Evolutionary conservation across 163 green algal species (phyloP), one percentile per base, ranked within the genome.

Genomic region (Coccomyxa subellipsoidea): DNA sequence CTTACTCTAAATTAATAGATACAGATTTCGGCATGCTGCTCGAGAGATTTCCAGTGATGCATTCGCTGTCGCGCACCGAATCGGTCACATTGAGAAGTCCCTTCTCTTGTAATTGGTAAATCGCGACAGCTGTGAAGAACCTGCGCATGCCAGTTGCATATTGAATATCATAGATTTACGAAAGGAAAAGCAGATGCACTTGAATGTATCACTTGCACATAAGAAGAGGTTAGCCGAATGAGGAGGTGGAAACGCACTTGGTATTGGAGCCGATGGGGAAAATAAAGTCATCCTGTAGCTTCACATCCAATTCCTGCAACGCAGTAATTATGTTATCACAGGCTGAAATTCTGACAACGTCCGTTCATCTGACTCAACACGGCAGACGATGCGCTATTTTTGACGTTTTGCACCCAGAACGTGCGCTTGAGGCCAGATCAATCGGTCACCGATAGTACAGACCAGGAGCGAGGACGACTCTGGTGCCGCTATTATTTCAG

Each of bases 21-120:
- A 12, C 12, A 29, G 47, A 29, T 18, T 66, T 12, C 18, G 18
- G 47, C 47, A 18, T 66, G 47, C 12, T 12, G 47, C 18, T 29
- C 18, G 12, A 66, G 18, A 66, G 12, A 29, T 18, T 66, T 66
- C 12, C 12, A 66, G 12, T 12, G 47, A 12, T 66, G 47, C 47
- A 66, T 66, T 12, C 47, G 18, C 18, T 12, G 47, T 66, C 66
- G 15, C 66, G 27, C 66, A 73, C 66, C 27, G 66, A 23, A 73
- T 73, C 66, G 27, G 66, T 73, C 29, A 73, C 66, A n/a, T 73
- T 73, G 29, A 73, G 66, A 18, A 73, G 27, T 18, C 66, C 66
- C 66, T 73, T 73, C 66, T 73, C 66, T 23, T 73, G 66, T 32
- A 73, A 23, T 73, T 73, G 66, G 27, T 73, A 73, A 35, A 73